Conservation (phyloP, 139 green algal species). For the Closterium sp. region DNA sequence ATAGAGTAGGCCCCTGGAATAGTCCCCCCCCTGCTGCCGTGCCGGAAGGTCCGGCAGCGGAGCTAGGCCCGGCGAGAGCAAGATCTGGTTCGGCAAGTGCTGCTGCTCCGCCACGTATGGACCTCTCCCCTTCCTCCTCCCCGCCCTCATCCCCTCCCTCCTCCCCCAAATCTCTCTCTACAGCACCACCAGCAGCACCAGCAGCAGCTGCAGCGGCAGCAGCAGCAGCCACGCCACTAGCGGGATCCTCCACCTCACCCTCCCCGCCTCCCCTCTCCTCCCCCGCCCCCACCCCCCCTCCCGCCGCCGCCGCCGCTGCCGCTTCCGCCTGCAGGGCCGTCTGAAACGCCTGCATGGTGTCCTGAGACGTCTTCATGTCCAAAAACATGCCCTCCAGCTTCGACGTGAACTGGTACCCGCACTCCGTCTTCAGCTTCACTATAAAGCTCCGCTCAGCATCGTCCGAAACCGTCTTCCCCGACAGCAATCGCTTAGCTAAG, state of each 20-base stretch:
- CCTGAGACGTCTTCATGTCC: constrained; percentile 90
- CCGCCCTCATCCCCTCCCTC: too few species aligned
- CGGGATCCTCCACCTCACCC: background rate
- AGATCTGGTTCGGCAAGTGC: constrained; percentile 98
- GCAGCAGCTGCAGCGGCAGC: too few species aligned
- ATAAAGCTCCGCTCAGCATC: constrained; percentile 89
- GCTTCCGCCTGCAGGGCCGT: constrained; percentile 13
- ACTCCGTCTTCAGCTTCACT: constrained; percentile 97
- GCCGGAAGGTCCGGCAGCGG: constrained; percentile 14
- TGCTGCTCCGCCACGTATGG: constrained; percentile 97
- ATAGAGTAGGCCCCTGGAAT: constrained; percentile 6
- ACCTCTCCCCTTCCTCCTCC: constrained; percentile 95
- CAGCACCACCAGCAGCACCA: too few species aligned
- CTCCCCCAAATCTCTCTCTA: too few species aligned
- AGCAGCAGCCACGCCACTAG: background rate
- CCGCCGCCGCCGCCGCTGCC: background rate
- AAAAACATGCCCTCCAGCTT: constrained; percentile 99
- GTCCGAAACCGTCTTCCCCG: constrained; percentile 64
- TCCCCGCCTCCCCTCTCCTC: constrained; percentile 9
- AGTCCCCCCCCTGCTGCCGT: background rate
- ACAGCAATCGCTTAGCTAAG: constrained; percentile 90
- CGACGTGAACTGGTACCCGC: constrained; percentile 96
- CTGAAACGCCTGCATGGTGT: constrained; percentile 82
- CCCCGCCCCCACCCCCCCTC: background rate
- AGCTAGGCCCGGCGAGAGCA: constrained; percentile 77